phyloP scores from a whole-genome alignment of 768 basidiomycete genomes.

The Amanita pallidorosea region DNA sequence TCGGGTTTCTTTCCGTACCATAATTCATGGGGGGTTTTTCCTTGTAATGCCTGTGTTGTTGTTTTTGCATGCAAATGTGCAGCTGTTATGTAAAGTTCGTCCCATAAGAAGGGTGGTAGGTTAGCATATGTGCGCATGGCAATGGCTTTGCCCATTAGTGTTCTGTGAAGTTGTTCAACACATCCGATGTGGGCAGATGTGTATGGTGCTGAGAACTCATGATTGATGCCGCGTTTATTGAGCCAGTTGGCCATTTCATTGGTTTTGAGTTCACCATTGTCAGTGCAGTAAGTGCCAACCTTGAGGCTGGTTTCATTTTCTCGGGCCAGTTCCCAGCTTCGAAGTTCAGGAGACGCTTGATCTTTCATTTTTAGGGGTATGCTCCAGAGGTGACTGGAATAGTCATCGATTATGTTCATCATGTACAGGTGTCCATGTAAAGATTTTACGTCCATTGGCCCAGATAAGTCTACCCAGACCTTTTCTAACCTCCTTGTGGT shows the following conservation, averaged over 20 bases:
- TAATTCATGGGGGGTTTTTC: slow-evolving; percentile 9
- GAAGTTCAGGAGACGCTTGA: slow-evolving; percentile 13
- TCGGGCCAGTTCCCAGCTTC: slow-evolving; percentile 15
- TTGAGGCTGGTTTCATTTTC: slow-evolving; percentile 13
- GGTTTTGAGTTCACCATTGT: slow-evolving; percentile 10
- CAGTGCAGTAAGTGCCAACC: slow-evolving; percentile 15
- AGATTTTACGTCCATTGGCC: slow-evolving; percentile 10
- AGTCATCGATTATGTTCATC: too few relatives aligned
- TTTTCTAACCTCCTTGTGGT: too few relatives aligned
- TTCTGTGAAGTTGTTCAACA: slow-evolving; percentile 25
- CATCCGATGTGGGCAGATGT: slow-evolving; percentile 24
- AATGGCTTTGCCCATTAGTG: slow-evolving; percentile 17
- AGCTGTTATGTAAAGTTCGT: slow-evolving; percentile 21
- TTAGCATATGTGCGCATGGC: slow-evolving; percentile 19
- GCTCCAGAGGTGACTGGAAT: slow-evolving; percentile 18
- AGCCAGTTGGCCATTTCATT: slow-evolving; percentile 12
- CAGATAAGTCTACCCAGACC: too few relatives aligned
- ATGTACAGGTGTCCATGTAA: slow-evolving; percentile 16
- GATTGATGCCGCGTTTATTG: slow-evolving; percentile 3
- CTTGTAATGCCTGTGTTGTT: slow-evolving; percentile 12
- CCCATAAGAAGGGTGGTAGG: slow-evolving; percentile 19
- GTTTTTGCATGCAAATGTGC: slow-evolving; percentile 13
- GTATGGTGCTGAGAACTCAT: slow-evolving; percentile 17
- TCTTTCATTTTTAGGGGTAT: slow-evolving; percentile 20
- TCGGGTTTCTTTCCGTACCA: slow-evolving; percentile 13